Percentiles rank a stretch among this genome's conserved stretches.
These are phyloP conservation scores for Carex scoparia DNA, from an alignment of 176 grass and related monocot genomes.

Conservation along the genomic window DNA sequence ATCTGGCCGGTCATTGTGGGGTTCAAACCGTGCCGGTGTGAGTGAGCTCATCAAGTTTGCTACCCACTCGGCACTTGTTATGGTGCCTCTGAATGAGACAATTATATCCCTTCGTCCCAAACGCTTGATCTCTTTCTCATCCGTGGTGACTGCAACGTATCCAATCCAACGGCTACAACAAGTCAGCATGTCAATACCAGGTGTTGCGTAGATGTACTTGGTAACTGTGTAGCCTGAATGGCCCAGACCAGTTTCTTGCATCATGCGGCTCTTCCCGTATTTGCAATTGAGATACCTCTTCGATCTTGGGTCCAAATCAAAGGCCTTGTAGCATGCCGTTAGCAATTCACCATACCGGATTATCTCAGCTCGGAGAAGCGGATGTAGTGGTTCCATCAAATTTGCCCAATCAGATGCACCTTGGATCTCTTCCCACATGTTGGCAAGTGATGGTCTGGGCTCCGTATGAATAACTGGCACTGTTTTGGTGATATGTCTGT, in stretches of 20 bases:
- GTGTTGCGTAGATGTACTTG: conserved; percentile 62
- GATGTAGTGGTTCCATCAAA: conserved; percentile 55
- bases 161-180: conserved; percentile 80
- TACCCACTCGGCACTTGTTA: conserved; percentile 57
- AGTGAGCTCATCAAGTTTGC: conserved; percentile 85
- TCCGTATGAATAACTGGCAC: not conserved
- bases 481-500: not conserved
- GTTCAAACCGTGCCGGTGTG: conserved; percentile 54
- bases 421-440: conserved; percentile 67
- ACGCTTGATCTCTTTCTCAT: conserved; percentile 7
- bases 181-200: conserved; percentile 38
- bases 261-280: conserved; percentile 61
- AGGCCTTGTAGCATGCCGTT: conserved; percentile 62
- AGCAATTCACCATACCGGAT: conserved; percentile 78
- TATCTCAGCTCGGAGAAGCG: conserved; percentile 60
- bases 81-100: conserved; percentile 65
- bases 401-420: conserved; percentile 49
- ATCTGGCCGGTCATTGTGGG: conserved; percentile 38
- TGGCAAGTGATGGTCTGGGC: conserved; percentile 18
- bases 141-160: conserved; percentile 47
- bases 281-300: conserved; percentile 72
- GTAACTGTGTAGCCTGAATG: conserved; percentile 52
- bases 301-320: conserved; percentile 54
- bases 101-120: conserved; percentile 59
- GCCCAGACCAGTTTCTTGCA: conserved; percentile 53